Evolutionary conservation across 495 filamentous ascomycete species (phyloP), one percentile per base, ranked within the genome.

Genomic region (Penicillium alfredii): DNA sequence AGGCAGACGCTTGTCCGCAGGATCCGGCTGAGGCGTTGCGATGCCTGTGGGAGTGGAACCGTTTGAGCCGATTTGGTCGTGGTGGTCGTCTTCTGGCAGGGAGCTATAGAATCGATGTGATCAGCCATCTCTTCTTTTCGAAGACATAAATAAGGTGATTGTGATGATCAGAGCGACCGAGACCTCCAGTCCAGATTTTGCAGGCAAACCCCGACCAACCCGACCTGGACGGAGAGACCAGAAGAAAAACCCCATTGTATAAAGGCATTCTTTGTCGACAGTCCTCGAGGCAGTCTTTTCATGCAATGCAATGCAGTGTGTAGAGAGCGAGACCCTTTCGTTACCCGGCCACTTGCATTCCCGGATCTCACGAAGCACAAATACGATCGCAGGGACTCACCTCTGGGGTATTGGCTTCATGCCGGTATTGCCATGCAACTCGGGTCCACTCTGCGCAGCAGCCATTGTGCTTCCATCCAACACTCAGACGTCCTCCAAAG

Each of bases 11-110:
- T 92, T 94, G 66, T 96, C 89, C 27, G 80, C 78, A 33, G 76
- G 82, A 64, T 96, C 87, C 23, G 88, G 89, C 47, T 85, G 84
- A 23, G 89, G 89, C 24, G 89, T 96, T 27, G 83, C 78, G 49
- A 89, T 73, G 46, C 86, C 88, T 38, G 84, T 86, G 33, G 88
- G 86, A 34, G 86, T 89, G 11, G 84, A 83, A 33, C 63, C 69
- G 47, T 80, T 82, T 44, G 79, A 85, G 45, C 86, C 83, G 49
- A 88, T 84, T 45, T 89, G 82, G 50, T 88, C 82, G 45, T 75
- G 70, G 28, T 53, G 70, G 45, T 88, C 84, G 53, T 88, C 82
- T 48, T 82, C 80, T 53, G 69, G 51, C 38, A 37, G 17, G 26
- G 53, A 52, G 45, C 60, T 56, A 57, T 51, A 32, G 45, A 63